phyloP scores from a whole-genome alignment of 768 basidiomycete genomes.

The Daedalea quercina region DNA sequence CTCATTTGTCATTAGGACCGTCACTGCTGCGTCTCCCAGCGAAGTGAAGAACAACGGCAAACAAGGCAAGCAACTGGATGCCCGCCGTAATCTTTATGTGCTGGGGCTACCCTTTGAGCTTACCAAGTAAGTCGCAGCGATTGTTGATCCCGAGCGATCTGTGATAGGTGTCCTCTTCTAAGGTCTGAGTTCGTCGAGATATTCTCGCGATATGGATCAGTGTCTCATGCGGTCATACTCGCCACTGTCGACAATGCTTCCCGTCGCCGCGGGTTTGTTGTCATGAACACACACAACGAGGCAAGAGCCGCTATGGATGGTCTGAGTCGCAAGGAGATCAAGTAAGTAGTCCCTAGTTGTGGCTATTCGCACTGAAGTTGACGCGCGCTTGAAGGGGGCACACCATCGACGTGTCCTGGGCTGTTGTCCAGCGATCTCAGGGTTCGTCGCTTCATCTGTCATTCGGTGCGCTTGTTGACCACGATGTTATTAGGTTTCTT shows the following conservation, averaged over 20 bases:
- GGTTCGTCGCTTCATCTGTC: slow-evolving; percentile 31
- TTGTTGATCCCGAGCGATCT: neutral
- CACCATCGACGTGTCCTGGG: slow-evolving; percentile 78
- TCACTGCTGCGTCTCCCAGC: slow-evolving; percentile 13
- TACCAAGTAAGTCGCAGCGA: slow-evolving; percentile 49
- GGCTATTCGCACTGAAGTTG: slow-evolving; percentile 3
- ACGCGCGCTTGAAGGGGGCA: slow-evolving; percentile 45
- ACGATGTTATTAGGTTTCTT: slow-evolving; percentile 49
- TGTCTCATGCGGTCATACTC: slow-evolving; percentile 72
- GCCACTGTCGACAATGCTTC: slow-evolving; percentile 83
- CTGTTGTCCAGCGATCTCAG: slow-evolving; percentile 81
- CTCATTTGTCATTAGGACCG: slow-evolving; percentile 13
- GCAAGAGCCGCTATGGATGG: slow-evolving; percentile 62
- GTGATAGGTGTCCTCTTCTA: neutral
- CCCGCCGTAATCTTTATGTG: slow-evolving; percentile 76
- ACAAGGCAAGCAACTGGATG: slow-evolving; percentile 32
- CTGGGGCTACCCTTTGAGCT: slow-evolving; percentile 79
- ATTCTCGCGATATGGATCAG: slow-evolving; percentile 60
- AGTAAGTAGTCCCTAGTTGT: slow-evolving; percentile 33
- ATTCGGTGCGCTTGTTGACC: neutral
- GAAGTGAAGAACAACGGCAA: slow-evolving; percentile 15
- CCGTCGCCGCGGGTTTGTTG: slow-evolving; percentile 75
- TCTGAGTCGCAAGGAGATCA: slow-evolving; percentile 62
- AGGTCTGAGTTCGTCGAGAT: slow-evolving; percentile 52
- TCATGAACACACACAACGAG: slow-evolving; percentile 70